phyloP scores from a whole-genome alignment of 352 stramenopile species.

The Phytophthora quininea region DNA sequence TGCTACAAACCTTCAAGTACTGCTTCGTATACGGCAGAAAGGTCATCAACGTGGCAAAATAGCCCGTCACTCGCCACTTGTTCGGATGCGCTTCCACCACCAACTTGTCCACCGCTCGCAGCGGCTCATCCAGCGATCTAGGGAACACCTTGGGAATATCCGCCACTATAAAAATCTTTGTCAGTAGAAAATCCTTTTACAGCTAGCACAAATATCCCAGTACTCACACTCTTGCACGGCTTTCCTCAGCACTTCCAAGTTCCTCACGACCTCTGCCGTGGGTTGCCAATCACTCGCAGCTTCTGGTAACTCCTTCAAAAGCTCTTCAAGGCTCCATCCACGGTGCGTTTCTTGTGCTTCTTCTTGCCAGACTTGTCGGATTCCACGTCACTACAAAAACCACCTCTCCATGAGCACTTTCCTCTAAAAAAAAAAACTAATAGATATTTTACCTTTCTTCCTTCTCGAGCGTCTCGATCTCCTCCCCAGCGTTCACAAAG shows the following conservation, averaged over 20 bases:
- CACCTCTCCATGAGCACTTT: not conserved
- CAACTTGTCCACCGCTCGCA: slow-evolving; percentile 79
- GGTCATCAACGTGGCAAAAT: slow-evolving; percentile 88
- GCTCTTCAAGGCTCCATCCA: slow-evolving; percentile 62
- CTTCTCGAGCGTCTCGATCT: slow-evolving; percentile 80
- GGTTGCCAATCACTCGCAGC: slow-evolving; percentile 77
- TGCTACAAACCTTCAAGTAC: slow-evolving; percentile 71
- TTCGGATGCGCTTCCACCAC: slow-evolving; percentile 87
- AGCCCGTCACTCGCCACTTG: slow-evolving; percentile 89
- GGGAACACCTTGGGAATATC: slow-evolving; percentile 86
- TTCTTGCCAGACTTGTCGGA: slow-evolving; percentile 32
- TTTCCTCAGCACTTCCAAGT: slow-evolving; percentile 63
- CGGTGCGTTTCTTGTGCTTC: slow-evolving; percentile 48
- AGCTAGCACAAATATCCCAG: not conserved
- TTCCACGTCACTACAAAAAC: slow-evolving; percentile 1
- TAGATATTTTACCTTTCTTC: slow-evolving; percentile 7
- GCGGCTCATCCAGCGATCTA: slow-evolving; percentile 73
- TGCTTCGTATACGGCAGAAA: slow-evolving; percentile 90
- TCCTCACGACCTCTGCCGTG: slow-evolving; percentile 48
- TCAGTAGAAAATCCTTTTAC: no score
- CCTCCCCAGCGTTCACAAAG: slow-evolving; percentile 86
- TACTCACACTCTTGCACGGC: slow-evolving; percentile 71
- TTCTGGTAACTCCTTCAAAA: slow-evolving; percentile 70
- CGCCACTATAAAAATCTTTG: slow-evolving; percentile 36
- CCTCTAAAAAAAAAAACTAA: not conserved